Base-by-base conservation (phyloP, 345 rosid genomes). In the Anacardium occidentale region DNA sequence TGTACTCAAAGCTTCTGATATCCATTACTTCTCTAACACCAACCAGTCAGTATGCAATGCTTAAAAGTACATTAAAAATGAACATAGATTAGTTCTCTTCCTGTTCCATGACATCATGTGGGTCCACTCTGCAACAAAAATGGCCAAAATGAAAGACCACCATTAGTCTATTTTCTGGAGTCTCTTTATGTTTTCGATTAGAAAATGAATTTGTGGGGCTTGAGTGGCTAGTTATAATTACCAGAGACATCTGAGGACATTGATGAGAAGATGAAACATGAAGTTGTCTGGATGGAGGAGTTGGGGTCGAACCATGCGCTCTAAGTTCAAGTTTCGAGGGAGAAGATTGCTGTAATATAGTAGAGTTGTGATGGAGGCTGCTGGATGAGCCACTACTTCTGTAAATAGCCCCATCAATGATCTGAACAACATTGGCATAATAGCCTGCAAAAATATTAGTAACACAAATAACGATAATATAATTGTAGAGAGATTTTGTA, bases 241-340 rank as follows among this genome's bases (percentile, higher is more conserved):
- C 71, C 87, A 87, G 18, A 85, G 75, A 74, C 87, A 87, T 48
- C 79, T 74, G 70, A 87, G 32, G 1, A 87, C 50, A 59, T 51
- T 71, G 62, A 78, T 77, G 12, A 80, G 71, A 66, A 85, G 63
- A 32, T 71, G 84, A 73, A 85, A 84, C 26, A 82, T 59, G 55
- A 73, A 52, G 59, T 83, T 79, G 11, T 78, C 70, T 24, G 24
- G 68, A 7, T 79, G 32, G 20, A 85, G 54, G 34, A 82, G 54
- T 12, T 87, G 83, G 1, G 6, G 81, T 5, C 85, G 83, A 60
- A 76, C 78, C 71, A 85, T 15, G 61, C 84, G 71, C 64, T 81
- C 83, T 26, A 72, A 45, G 66, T 64, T 71, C 6, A 77, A 79
- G 67, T 78, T 71, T 21, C 84, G 85, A 0, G 91, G 91, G 60